Evolutionary conservation across 192 early-diverging fungal genomes (phyloP).

Genomic region (Mortierella hygrophila): DNA sequence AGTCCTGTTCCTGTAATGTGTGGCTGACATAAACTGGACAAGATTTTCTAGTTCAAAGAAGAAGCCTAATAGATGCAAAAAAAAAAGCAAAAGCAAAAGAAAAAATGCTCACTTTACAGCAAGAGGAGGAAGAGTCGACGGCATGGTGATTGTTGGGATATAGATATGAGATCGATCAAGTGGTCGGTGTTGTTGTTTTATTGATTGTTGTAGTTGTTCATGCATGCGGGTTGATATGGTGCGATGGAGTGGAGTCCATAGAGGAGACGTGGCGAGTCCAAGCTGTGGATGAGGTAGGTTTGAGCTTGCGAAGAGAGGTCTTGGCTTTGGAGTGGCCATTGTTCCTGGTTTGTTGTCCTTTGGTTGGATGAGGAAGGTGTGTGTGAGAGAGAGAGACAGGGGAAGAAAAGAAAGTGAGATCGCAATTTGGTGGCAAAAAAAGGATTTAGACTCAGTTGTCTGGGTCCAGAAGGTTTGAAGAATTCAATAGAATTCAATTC

Average conservation of each 20-base stretch:
- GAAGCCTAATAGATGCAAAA: background rate
- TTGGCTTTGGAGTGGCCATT: too few relatives aligned
- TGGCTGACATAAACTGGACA: background rate
- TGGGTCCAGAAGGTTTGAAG: too few relatives aligned
- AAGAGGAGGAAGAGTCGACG: background rate
- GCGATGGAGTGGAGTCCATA: background rate
- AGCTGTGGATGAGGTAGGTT: too few relatives aligned
- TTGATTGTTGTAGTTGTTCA: background rate
- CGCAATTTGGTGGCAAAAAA: too few relatives aligned
- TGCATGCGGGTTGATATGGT: background rate
- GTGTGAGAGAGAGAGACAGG: too few relatives aligned
- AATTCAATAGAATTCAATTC: background rate
- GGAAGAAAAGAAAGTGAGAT: too few relatives aligned
- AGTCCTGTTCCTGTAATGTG: background rate
- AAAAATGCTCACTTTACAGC: slow-evolving; percentile 11
- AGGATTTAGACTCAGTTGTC: too few relatives aligned
- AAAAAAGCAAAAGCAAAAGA: background rate
- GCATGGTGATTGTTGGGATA: background rate
- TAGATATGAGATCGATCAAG: background rate
- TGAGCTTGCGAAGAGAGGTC: too few relatives aligned
- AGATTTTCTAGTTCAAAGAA: background rate
- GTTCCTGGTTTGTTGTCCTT: too few relatives aligned
- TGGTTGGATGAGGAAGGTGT: too few relatives aligned
- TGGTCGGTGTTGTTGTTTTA: background rate
- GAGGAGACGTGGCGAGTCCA: background rate